Evolutionary conservation across 768 basidiomycete species (phyloP).

Genomic region (Russula lepida): DNA sequence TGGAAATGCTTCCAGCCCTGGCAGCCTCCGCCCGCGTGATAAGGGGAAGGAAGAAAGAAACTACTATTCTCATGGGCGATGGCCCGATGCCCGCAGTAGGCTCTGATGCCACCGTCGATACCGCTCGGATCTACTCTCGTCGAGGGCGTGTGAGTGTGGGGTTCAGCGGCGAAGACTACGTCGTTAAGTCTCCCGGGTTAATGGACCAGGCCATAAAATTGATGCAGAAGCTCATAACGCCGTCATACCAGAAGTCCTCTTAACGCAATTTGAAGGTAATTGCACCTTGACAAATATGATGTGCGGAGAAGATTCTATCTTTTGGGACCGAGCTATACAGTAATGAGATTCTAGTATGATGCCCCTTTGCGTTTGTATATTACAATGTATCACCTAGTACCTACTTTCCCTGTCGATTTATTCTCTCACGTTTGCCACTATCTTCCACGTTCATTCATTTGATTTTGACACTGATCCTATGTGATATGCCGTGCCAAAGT

Average conservation of each 20-base stretch:
- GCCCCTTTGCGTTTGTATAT: no score
- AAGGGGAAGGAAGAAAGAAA: not conserved
- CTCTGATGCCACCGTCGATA: slow-evolving; percentile 2
- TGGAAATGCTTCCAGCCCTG: slow-evolving; percentile 12
- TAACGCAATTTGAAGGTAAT: not conserved
- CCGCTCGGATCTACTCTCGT: slow-evolving; percentile 11
- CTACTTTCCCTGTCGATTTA: not conserved
- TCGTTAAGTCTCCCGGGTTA: not conserved
- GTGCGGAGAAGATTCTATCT: not conserved
- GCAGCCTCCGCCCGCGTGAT: slow-evolving; percentile 12
- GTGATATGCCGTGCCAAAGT: no score
- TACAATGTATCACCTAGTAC: not conserved
- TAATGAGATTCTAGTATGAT: not conserved
- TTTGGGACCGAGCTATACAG: not conserved
- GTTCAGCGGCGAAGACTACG: slow-evolving; percentile 18
- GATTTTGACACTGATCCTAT: not conserved
- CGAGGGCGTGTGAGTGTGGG: slow-evolving; percentile 15
- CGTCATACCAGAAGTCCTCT: not conserved
- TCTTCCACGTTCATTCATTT: no score
- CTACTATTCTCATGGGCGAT: slow-evolving; percentile 10
- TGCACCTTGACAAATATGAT: not conserved
- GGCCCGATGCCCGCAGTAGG: slow-evolving; percentile 3
- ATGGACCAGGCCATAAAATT: slow-evolving; percentile 8
- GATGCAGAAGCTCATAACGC: slow-evolving; percentile 1
- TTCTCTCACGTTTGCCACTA: not conserved